Base-by-base conservation (phyloP, 805 yeast genomes). In the Ogataea salicorniae region DNA sequence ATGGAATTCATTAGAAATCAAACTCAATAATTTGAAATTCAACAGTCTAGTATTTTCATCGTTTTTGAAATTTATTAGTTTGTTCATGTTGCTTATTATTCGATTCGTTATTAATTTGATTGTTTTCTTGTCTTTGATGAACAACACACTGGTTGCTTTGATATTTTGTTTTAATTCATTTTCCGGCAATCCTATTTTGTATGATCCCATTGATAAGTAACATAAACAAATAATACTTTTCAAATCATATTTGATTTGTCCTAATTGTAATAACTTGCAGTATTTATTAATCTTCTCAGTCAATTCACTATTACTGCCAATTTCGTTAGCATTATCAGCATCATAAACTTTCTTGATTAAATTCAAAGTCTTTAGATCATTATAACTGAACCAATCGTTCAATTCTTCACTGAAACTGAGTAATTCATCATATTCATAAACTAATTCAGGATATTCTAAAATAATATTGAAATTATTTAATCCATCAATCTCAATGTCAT, bases 371-470 rank as follows among this genome's bases (percentile, higher is more conserved):
- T 51, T 54, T 26, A 70, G 47, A 43, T 70, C 73, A 26, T 52
- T 54, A 38, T 39, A 50, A 23, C 61, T 56, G 45, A 70, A 70
- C 74, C 74, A 70, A 41, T 70, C 73, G 42, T 62, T 60, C 15
- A 66, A 43, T 51, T 81, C 85, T 1, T 61, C 60, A 14, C 51
- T 49, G 16, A 77, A 59, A 1, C 58, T 48, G 13, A 68, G 64
- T 1, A 59, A 55, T 43, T 76, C 79, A 5, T 59, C 41, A 48
- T 68, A 70, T 4, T 64, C 58, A 64, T 76, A 82, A 6, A 71
- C 63, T 6, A 81, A 59, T 26, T 68, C 69, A 0, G 82, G 79
- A 46, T 61, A 61, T 42, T 64, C 69, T 18, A 68, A 43, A 8
- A 68, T 60, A 31, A 68, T 58, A 45, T 66, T 64, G 44, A 51